Conservation (phyloP, 2,329 filamentous ascomycete genomes). For the Diaporthe longicolla region DNA sequence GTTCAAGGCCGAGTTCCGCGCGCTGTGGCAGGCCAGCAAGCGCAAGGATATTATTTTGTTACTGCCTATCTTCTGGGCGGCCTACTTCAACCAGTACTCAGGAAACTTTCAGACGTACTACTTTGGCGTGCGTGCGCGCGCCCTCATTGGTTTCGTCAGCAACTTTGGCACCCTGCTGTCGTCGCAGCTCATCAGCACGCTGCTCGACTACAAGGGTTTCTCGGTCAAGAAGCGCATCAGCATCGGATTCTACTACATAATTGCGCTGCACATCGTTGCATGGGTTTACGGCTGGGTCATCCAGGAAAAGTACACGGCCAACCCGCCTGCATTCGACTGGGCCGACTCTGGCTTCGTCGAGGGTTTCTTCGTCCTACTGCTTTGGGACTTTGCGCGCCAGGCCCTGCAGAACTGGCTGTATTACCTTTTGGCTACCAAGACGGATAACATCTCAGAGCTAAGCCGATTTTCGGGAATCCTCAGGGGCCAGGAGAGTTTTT, state of each 20-base stretch:
- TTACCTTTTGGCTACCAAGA: slow-evolving; percentile 59
- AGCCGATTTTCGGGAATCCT: slow-evolving; percentile 57
- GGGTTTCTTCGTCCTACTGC: slow-evolving; percentile 43
- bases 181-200: slow-evolving; percentile 23
- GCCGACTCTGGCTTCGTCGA: slow-evolving; percentile 10
- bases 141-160: slow-evolving; percentile 53
- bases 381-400: slow-evolving; percentile 47
- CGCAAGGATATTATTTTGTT: slow-evolving; percentile 55
- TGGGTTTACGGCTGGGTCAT: slow-evolving; percentile 31
- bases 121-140: slow-evolving; percentile 58
- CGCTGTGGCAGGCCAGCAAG: slow-evolving; percentile 54
- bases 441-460: slow-evolving; percentile 68
- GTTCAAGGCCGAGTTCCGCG: slow-evolving; percentile 51
- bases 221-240: slow-evolving; percentile 58
- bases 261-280: slow-evolving; percentile 24
- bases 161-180: slow-evolving; percentile 22
- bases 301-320: slow-evolving; percentile 28
- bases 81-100: slow-evolving; percentile 26
- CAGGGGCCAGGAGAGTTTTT: slow-evolving; percentile 58
- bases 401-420: slow-evolving; percentile 46
- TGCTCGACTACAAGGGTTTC: slow-evolving; percentile 5
- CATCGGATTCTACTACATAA: slow-evolving; percentile 54
- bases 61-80: slow-evolving; percentile 47
- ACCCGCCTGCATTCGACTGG: slow-evolving; percentile 37
- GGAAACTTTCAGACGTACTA: slow-evolving; percentile 55